phyloP scores from a whole-genome alignment of 768 basidiomycete genomes.

The Boletales sp. region DNA sequence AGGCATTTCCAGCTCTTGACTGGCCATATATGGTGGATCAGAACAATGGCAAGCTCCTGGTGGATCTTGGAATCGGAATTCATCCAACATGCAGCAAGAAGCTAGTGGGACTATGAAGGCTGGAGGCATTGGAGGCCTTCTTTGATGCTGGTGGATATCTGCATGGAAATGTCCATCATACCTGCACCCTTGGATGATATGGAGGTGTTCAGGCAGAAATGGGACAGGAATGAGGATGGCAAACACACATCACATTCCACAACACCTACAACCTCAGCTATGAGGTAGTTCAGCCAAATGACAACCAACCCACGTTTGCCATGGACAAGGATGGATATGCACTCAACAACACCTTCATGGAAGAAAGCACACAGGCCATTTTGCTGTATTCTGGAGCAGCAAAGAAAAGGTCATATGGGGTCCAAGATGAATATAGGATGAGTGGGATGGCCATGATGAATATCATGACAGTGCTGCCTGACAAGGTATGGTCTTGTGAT shows the following conservation, averaged over 20 bases:
- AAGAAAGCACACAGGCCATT: background rate
- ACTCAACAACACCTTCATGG: background rate
- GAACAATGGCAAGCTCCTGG: background rate
- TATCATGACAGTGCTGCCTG: background rate
- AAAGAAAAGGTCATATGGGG: slow-evolving; percentile 4
- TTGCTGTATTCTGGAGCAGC: background rate
- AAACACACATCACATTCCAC: slow-evolving; percentile 10
- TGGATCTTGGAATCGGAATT: slow-evolving; percentile 1
- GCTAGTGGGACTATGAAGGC: slow-evolving; percentile 6
- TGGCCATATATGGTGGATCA: slow-evolving; percentile 6
- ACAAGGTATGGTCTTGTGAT: background rate
- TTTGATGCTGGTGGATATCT: slow-evolving; percentile 8
- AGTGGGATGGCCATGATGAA: slow-evolving; percentile 2
- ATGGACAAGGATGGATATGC: slow-evolving; percentile 14
- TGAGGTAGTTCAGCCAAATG: slow-evolving; percentile 4
- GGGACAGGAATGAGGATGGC: background rate
- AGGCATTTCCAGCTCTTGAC: slow-evolving; percentile 1
- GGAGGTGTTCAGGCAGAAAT: slow-evolving; percentile 17
- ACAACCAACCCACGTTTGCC: slow-evolving; percentile 4
- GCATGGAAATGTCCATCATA: slow-evolving; percentile 2
- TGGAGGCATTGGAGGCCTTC: slow-evolving; percentile 4
- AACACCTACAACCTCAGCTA: slow-evolving; percentile 18
- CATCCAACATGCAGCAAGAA: background rate
- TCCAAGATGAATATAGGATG: slow-evolving; percentile 3
- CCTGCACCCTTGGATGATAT: slow-evolving; percentile 6